Evolutionary conservation across 441 rosid species (phyloP).

Genomic region (Erodium texanum): DNA sequence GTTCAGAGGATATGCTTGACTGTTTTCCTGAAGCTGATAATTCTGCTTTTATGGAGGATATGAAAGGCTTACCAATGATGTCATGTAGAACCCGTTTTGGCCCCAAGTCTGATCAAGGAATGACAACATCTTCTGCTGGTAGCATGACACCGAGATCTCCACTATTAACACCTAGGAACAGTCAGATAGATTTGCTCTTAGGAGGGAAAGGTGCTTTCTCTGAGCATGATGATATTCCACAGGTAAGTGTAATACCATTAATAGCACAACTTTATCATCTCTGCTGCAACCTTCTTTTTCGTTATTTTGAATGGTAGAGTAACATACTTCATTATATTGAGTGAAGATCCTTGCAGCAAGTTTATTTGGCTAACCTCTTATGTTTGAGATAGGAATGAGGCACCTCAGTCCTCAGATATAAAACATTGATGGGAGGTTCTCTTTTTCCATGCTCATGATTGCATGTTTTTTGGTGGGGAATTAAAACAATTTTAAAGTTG

Average conservation of each 20-base stretch:
- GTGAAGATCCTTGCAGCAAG: not conserved
- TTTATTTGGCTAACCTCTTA: not conserved
- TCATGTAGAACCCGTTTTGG: slow-evolving; percentile 94
- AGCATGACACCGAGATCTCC: slow-evolving; percentile 99
- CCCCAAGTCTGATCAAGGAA: slow-evolving; percentile 89
- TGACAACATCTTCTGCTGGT: slow-evolving; percentile 97
- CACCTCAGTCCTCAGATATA: not conserved
- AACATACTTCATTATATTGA: not conserved
- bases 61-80: slow-evolving; percentile 81
- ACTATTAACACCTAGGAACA: slow-evolving; percentile 72
- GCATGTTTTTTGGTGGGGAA: too few relatives aligned
- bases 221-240: slow-evolving; percentile 80
- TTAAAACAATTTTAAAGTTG: not conserved
- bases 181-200: slow-evolving; percentile 75
- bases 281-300: not conserved
- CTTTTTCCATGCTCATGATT: too few relatives aligned
- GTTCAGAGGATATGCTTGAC: slow-evolving; percentile 97
- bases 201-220: slow-evolving; percentile 73
- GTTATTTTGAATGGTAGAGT: not conserved
- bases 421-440: too few relatives aligned
- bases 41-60: slow-evolving; percentile 72
- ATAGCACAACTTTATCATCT: not conserved
- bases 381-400: slow-evolving; percentile 1
- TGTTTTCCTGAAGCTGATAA: slow-evolving; percentile 81
- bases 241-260: slow-evolving; percentile 37